These are phyloP conservation scores for Ogataea allantospora DNA, from an alignment of 805 yeast species.

Conservation along the genomic window DNA sequence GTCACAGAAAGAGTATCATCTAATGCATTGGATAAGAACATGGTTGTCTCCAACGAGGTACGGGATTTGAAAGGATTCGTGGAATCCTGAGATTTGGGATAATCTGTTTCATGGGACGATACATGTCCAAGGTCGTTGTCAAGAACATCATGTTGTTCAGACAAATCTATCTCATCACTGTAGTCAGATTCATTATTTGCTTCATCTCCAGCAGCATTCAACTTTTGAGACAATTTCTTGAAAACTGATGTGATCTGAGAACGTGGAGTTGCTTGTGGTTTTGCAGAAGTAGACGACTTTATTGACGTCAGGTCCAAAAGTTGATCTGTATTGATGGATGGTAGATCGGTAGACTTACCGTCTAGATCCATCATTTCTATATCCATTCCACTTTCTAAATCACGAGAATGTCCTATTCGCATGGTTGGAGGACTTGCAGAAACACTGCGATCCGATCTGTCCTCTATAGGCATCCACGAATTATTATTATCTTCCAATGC, in stretches of 20 bases:
- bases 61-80: not conserved
- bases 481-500: slow-evolving; percentile 24
- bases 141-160: slow-evolving; percentile 1
- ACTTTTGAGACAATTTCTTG: slow-evolving; percentile 23
- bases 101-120: slow-evolving; percentile 3
- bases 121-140: slow-evolving; percentile 6
- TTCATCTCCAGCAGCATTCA: slow-evolving; percentile 24
- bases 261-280: slow-evolving; percentile 16
- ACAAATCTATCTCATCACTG: slow-evolving; percentile 13
- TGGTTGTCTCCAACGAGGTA: not conserved
- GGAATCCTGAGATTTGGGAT: not conserved
- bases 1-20: not conserved
- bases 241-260: slow-evolving; percentile 22
- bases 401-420: slow-evolving; percentile 4
- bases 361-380: slow-evolving; percentile 4
- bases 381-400: not conserved
- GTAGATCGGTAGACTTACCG: too few relatives aligned
- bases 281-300: not conserved
- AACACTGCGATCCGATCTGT: not conserved
- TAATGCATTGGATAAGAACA: not conserved
- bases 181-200: slow-evolving; percentile 14
- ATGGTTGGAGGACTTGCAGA: not conserved
- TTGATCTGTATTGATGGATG: not conserved
- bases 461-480: slow-evolving; percentile 23
- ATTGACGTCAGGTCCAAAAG: slow-evolving; percentile 1